Percentiles rank a stretch among this genome's conserved stretches.
Evolutionary conservation across 2,329 filamentous ascomycete genomes (phyloP).

Genomic region (Ambrosiella beaveri): DNA sequence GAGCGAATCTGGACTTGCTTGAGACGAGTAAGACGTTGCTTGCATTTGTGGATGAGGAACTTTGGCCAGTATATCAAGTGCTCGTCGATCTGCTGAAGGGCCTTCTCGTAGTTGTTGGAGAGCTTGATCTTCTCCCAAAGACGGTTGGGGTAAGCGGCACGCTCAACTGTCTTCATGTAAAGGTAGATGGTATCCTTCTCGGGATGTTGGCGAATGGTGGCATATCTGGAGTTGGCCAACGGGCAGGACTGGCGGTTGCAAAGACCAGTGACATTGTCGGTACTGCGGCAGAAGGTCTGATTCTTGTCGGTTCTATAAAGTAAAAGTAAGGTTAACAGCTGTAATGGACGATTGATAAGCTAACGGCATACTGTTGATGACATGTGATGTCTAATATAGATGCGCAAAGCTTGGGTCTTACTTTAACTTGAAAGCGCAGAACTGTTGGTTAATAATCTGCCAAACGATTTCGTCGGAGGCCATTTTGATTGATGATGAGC

Average conservation of each 20-base stretch:
- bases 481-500: slow-evolving; percentile 32
- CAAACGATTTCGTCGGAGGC: slow-evolving; percentile 93
- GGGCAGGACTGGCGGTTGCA: slow-evolving; percentile 82
- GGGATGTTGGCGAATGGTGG: slow-evolving; percentile 73
- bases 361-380: background rate
- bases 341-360: background rate
- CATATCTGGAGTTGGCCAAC: slow-evolving; percentile 81
- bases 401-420: slow-evolving; percentile 24
- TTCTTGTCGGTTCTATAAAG: slow-evolving; percentile 56
- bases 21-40: slow-evolving; percentile 80
- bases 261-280: slow-evolving; percentile 70
- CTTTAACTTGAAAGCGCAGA: slow-evolving; percentile 92
- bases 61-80: slow-evolving; percentile 87
- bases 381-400: background rate
- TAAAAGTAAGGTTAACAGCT: background rate
- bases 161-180: slow-evolving; percentile 91
- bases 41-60: slow-evolving; percentile 85
- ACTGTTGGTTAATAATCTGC: slow-evolving; percentile 90
- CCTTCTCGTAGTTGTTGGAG: slow-evolving; percentile 77
- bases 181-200: slow-evolving; percentile 72
- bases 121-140: slow-evolving; percentile 90
- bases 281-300: slow-evolving; percentile 90
- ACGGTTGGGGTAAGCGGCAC: slow-evolving; percentile 72
- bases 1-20: slow-evolving; percentile 77
- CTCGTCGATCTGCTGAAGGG: slow-evolving; percentile 72